A percentile compares a stretch with the other conserved stretches of the same genome.
Conservation (phyloP, 495 filamentous ascomycete genomes). For the Podospora didyma region DNA sequence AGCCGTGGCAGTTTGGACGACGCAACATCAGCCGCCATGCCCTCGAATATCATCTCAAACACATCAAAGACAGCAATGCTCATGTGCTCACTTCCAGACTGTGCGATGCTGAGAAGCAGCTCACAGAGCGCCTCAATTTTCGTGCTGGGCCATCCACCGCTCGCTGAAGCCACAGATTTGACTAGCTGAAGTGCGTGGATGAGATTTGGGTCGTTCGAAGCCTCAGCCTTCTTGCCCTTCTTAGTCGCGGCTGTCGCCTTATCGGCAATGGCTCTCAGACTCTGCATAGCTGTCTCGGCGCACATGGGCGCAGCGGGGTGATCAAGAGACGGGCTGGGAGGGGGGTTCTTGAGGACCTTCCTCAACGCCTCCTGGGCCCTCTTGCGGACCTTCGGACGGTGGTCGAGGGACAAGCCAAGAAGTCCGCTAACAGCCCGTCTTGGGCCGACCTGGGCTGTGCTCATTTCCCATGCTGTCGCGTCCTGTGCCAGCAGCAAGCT, state of each 20-base stretch:
- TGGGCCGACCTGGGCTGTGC: slow-evolving; percentile 79
- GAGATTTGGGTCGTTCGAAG: slow-evolving; percentile 70
- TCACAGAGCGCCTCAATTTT: slow-evolving; percentile 92
- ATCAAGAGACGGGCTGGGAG: slow-evolving; percentile 84
- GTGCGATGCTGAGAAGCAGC: slow-evolving; percentile 78
- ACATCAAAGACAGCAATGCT: slow-evolving; percentile 94
- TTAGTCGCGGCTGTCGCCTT: slow-evolving; percentile 58
- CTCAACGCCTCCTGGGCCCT: slow-evolving; percentile 85
- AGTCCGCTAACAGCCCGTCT: slow-evolving; percentile 84
- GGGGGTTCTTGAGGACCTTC: slow-evolving; percentile 74
- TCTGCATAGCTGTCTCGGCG: slow-evolving; percentile 79
- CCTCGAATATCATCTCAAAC: slow-evolving; percentile 91
- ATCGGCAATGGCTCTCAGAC: slow-evolving; percentile 62
- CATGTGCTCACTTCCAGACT: slow-evolving; percentile 86
- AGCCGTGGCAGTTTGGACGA: slow-evolving; percentile 85
- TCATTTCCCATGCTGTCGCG: slow-evolving; percentile 78
- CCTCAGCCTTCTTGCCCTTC: slow-evolving; percentile 58
- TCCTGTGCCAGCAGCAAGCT: slow-evolving; percentile 85
- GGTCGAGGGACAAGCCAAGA: slow-evolving; percentile 76
- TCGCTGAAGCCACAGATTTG: slow-evolving; percentile 78
- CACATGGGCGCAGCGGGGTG: slow-evolving; percentile 95
- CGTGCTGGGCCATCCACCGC: slow-evolving; percentile 94
- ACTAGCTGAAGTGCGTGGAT: slow-evolving; percentile 90
- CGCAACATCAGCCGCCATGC: slow-evolving; percentile 79
- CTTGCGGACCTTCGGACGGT: slow-evolving; percentile 91